Evolutionary conservation across 352 stramenopile species (phyloP).

Genomic region (Aphanomyces astaci): DNA sequence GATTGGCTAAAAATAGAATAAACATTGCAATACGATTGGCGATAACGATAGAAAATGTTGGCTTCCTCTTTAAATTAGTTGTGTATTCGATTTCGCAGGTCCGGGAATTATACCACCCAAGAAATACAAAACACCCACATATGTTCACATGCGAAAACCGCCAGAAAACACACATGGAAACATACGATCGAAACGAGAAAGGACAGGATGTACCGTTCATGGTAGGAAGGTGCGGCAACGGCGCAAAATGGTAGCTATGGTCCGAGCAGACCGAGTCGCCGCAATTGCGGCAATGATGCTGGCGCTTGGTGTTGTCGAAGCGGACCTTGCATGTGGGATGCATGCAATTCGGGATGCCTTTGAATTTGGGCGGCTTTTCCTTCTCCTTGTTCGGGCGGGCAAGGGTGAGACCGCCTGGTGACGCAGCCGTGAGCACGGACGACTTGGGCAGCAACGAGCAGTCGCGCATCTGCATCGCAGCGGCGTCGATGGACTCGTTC

Average conservation of each 20-base stretch:
- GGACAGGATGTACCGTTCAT: constrained; percentile 21
- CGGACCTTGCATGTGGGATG: constrained; percentile 55
- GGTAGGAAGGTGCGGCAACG: constrained; percentile 54
- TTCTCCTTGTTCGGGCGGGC: constrained; percentile 41
- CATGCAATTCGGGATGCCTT: constrained; percentile 48
- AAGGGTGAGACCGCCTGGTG: constrained; percentile 50
- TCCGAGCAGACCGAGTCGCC: constrained; percentile 70
- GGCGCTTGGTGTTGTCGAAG: constrained; percentile 70
- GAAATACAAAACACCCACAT: too few species aligned
- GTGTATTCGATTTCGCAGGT: too few species aligned
- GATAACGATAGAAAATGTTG: too few species aligned
- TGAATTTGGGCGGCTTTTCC: constrained; percentile 54
- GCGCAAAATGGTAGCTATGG: constrained; percentile 63
- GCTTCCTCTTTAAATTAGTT: too few species aligned
- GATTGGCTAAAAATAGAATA: too few species aligned
- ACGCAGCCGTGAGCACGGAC: constrained; percentile 36
- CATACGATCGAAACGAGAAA: not conserved
- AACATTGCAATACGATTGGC: too few species aligned
- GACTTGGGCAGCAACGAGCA: not conserved
- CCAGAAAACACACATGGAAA: too few species aligned
- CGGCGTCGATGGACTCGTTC: constrained; percentile 64
- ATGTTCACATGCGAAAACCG: too few species aligned
- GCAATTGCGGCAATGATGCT: constrained; percentile 80
- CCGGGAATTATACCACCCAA: too few species aligned
- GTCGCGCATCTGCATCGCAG: constrained; percentile 29